Base-by-base conservation (phyloP, 352 stramenopile genomes). In the Globisporangium nunn region DNA sequence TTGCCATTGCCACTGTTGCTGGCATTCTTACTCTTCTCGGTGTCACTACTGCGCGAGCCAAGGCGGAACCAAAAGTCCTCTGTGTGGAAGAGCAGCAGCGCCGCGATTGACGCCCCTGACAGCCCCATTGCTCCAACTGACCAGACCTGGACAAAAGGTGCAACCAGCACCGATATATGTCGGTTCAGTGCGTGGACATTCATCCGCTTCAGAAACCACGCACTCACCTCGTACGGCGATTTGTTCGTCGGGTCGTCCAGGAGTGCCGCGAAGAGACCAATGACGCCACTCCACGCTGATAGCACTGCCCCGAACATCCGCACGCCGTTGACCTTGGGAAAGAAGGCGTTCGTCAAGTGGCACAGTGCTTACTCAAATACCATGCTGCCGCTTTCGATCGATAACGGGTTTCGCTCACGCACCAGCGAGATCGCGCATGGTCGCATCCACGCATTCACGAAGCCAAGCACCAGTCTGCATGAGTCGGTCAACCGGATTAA, bases 1-100 rank as follows among this genome's bases (percentile, higher is more conserved):
- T n/a, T 67, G 58, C 40, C 4, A 50, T 10, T 48, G 41, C 3
- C 12, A 45, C 17, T 28, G 0, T 40, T 40, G 8, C 10, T 11
- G 35, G 15, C 35, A 14, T 40, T 14, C 6, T 7, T 40, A 12
- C 15, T 43, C 37, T 43, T 43, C 37, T 43, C 17, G 37, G 6
- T 3, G 14, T 15, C 10, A 7, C 15, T 47, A 29, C 41, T 44
- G 14, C 60, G 51, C 17, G 64, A 8, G 10, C 37, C 62, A 33
- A 84, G 45, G 3, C 57, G 68, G 29, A 69, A 68, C 78, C 76
- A 85, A 57, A 85, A 83, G 5, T 81, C 61, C 44, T 87, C 73
- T 0, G 58, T 72, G 55, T 83, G 65, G 41, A 78, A 74, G 5
- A 87, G 59, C 49, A 82, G 47, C 11, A 88, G 52, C 18, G 63